phyloP scores from a whole-genome alignment of 257 asterid species.

The Ophiorrhiza pumila region DNA sequence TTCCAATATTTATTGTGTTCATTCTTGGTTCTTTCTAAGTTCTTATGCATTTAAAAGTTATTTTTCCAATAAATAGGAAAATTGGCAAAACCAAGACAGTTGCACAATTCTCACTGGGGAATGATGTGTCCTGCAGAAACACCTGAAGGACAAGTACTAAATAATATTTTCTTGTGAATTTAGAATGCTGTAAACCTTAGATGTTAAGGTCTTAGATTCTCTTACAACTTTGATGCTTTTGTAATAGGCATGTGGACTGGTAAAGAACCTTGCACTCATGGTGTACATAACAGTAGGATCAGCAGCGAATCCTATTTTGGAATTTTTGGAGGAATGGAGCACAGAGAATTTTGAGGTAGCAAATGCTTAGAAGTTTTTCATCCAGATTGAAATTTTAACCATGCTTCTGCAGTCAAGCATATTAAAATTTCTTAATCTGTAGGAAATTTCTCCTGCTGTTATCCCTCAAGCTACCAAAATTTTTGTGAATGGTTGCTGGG shows the following conservation, averaged over 20 bases:
- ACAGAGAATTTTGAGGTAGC: conserved; percentile 26
- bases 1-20: background rate
- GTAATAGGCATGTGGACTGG: conserved; percentile 26
- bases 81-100: conserved; percentile 29
- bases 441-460: conserved; percentile 30
- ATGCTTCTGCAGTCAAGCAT: background rate
- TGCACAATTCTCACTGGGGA: conserved; percentile 31
- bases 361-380: background rate
- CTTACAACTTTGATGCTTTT: background rate
- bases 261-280: conserved; percentile 28
- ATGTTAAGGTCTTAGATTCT: background rate
- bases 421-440: background rate
- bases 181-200: background rate
- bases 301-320: conserved; percentile 25
- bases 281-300: conserved; percentile 28
- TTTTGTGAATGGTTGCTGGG: conserved; percentile 28
- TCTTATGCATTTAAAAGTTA: background rate
- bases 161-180: background rate
- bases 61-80: conserved; percentile 8
- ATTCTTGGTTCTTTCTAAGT: background rate
- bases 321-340: conserved; percentile 28
- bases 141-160: conserved; percentile 29
- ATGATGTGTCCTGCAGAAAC: conserved; percentile 32
- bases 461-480: conserved; percentile 29
- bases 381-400: no score